Base-by-base conservation (phyloP, 805 yeast species). In the baker's yeast (Saccharomyces cerevisiae) region DNA sequence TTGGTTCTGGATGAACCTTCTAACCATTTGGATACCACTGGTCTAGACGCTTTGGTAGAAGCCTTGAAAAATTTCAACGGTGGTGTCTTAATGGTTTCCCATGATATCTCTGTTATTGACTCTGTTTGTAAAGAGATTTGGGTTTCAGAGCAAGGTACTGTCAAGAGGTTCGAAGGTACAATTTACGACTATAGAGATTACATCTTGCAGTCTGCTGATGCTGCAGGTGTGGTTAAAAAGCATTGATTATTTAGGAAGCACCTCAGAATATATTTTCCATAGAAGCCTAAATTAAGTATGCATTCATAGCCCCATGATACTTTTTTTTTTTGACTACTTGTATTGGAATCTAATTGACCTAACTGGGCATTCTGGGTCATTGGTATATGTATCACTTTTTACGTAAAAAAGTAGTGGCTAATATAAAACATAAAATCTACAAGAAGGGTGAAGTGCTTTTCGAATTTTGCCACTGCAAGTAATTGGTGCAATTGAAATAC, bases 1-100 rank as follows among this genome's bases (percentile, higher is more conserved):
- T 77, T 94, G 65, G 83, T 94, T 65, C 76, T 94, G 61, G 99
- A 94, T 78, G 99, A 94, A 79, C 99, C 99, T 72, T 88, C 97
- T 6, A 94, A 94, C 74, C 99, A 94, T 74, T 82, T 94, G 79
- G 99, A 94, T 85, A 92, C 97, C 8, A 85, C 96, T 36, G 99
- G 97, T 80, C 77, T 94, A 65, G 99, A 94, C 70, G 99, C 99
- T 0, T 79, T 94, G 57, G 84, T 94, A 8, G 95, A 87, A 47
- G 98, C 98, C 0, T 77, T 94, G 68, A 83, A 79, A 58, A 83
- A 81, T 57, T 94, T 91, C 79, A 81, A 89, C 66, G 99, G 99
- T 68, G 99, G 99, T 71, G 87, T 94, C 27, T 78, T 94, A 62
- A 90, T 94, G 97, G 99, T 94, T 55, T 87, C 96, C 51, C 99